Conservation (phyloP, 2,329 filamentous ascomycete species). For the Ceratocystiopsis minuta region DNA sequence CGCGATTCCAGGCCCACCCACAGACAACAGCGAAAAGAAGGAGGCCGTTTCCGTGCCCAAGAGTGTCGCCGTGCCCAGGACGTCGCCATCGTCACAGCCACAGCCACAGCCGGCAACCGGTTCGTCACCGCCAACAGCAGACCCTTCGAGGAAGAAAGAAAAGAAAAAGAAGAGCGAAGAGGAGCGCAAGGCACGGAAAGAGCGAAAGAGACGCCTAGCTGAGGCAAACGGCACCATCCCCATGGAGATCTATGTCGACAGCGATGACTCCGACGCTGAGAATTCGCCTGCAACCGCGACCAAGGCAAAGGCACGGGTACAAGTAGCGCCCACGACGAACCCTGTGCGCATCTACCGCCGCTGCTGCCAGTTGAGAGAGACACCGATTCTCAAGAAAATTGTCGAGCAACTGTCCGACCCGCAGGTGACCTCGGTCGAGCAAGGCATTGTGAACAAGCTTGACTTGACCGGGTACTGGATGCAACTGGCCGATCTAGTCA, state of each 20-base stretch:
- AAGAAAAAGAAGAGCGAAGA: slow-evolving; percentile 94
- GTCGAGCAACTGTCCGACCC: slow-evolving; percentile 69
- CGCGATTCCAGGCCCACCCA: too few relatives aligned
- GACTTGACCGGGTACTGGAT: slow-evolving; percentile 75
- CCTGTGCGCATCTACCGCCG: slow-evolving; percentile 82
- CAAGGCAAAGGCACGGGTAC: slow-evolving; percentile 23
- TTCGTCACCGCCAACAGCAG: slow-evolving; percentile 5
- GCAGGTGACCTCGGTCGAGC: slow-evolving; percentile 43
- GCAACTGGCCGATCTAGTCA: slow-evolving; percentile 66
- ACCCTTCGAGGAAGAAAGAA: slow-evolving; percentile 50
- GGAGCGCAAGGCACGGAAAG: slow-evolving; percentile 79
- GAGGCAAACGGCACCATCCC: slow-evolving; percentile 78
- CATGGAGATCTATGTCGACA: slow-evolving; percentile 61
- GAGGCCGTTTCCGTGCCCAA: too few relatives aligned
- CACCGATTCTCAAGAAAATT: slow-evolving; percentile 77
- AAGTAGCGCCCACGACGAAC: slow-evolving; percentile 67
- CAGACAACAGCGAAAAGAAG: too few relatives aligned
- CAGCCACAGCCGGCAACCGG: slow-evolving; percentile 4
- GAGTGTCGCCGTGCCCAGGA: too few relatives aligned
- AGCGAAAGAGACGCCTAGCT: slow-evolving; percentile 68
- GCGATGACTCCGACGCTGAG: slow-evolving; percentile 31
- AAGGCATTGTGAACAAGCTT: slow-evolving; percentile 64
- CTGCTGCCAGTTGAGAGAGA: slow-evolving; percentile 87
- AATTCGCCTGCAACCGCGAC: slow-evolving; percentile 13
- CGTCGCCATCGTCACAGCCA: too few relatives aligned